Percentiles rank a stretch among this genome's conserved stretches.
Conservation (phyloP, 2,329 filamentous ascomycete genomes). For the Neonectria hederae region DNA sequence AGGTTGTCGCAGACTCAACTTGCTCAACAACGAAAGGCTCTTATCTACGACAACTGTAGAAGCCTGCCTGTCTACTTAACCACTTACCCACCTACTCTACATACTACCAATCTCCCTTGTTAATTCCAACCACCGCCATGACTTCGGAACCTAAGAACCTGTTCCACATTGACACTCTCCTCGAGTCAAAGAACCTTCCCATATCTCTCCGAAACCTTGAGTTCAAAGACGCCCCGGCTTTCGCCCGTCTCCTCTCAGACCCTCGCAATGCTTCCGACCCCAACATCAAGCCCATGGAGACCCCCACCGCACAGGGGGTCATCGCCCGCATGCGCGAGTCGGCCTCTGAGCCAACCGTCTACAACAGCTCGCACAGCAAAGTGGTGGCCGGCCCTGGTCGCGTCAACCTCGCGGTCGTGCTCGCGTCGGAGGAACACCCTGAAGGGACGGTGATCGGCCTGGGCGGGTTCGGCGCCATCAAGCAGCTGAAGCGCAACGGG, state of each 20-base stretch:
- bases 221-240: slow-evolving; percentile 1
- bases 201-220: slow-evolving; percentile 12
- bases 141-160: background rate
- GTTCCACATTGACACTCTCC: slow-evolving; percentile 6
- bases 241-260: slow-evolving; percentile 18
- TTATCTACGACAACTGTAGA: background rate
- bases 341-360: slow-evolving; percentile 7
- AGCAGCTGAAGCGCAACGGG: slow-evolving; percentile 2
- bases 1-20: background rate
- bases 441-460: slow-evolving; percentile 14
- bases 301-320: background rate
- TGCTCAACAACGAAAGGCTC: background rate
- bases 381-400: slow-evolving; percentile 12
- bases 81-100: too few species aligned
- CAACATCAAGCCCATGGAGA: slow-evolving; percentile 12
- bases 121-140: background rate
- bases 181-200: slow-evolving; percentile 1
- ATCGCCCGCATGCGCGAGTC: slow-evolving; percentile 18
- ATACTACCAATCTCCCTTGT: too few species aligned
- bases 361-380: background rate
- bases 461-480: slow-evolving; percentile 19
- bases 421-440: slow-evolving; percentile 3
- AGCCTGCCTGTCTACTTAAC: background rate
- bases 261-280: slow-evolving; percentile 16
- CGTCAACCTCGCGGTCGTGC: slow-evolving; percentile 15